These are phyloP conservation scores for Termitomyces bulborhizus DNA, from an alignment of 768 basidiomycete genomes.

Conservation along the genomic window DNA sequence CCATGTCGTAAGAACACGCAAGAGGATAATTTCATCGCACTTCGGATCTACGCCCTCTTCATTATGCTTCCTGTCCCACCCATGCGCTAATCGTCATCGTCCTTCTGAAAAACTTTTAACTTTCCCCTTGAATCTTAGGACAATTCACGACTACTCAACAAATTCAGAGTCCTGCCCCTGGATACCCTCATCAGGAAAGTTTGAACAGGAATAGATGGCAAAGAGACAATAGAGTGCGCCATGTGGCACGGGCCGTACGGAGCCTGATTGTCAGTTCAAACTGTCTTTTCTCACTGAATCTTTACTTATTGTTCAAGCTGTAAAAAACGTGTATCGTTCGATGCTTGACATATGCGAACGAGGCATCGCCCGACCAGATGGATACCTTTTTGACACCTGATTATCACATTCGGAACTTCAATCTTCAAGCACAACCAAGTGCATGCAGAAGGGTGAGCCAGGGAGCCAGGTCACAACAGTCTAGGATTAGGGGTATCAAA, in stretches of 20 bases:
- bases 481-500: not conserved
- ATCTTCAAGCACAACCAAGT: not conserved
- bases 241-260: not conserved
- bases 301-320: not conserved
- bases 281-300: not conserved
- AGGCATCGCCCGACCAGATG: too few relatives aligned
- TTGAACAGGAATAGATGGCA: too few relatives aligned
- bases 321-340: not conserved
- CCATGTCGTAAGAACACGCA: not conserved
- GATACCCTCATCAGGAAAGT: too few relatives aligned
- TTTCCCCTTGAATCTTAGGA: not conserved
- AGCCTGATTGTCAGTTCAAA: not conserved
- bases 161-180: constrained; percentile 8
- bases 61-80: not conserved
- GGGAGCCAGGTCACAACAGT: not conserved
- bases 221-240: not conserved
- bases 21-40: not conserved
- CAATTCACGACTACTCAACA: constrained; percentile 31
- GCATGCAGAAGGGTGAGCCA: too few relatives aligned
- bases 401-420: not conserved
- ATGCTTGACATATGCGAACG: not conserved
- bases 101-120: not conserved
- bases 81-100: not conserved
- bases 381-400: too few relatives aligned
- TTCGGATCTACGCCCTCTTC: not conserved